Conservation (phyloP, 345 rosid species). For the Viola odorata region DNA sequence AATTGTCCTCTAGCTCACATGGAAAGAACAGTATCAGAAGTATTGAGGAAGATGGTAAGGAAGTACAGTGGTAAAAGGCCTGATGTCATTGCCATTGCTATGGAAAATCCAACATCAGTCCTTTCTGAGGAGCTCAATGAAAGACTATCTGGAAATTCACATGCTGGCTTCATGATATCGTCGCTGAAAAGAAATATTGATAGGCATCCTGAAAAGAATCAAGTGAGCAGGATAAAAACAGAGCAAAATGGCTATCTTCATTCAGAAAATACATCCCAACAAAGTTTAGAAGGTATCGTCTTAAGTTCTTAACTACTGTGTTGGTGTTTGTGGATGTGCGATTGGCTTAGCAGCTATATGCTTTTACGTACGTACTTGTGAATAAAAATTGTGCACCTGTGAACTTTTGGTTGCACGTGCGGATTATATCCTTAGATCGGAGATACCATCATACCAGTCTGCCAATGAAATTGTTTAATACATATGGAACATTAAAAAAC, state of each 20-base stretch:
- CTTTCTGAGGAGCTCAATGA: slow-evolving; percentile 61
- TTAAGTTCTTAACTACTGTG: not conserved
- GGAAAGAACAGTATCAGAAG: slow-evolving; percentile 84
- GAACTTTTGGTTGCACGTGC: too few species aligned
- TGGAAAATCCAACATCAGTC: slow-evolving; percentile 73
- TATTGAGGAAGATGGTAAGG: slow-evolving; percentile 85
- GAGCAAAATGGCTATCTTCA: slow-evolving; percentile 23
- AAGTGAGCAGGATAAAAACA: slow-evolving; percentile 21
- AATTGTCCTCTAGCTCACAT: slow-evolving; percentile 79
- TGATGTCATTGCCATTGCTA: slow-evolving; percentile 79
- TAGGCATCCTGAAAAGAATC: slow-evolving; percentile 34
- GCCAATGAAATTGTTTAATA: too few species aligned
- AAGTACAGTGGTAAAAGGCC: slow-evolving; percentile 95
- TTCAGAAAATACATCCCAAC: slow-evolving; percentile 21
- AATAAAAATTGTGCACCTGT: too few species aligned
- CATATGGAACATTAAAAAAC: too few species aligned
- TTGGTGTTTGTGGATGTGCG: not conserved
- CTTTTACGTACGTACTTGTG: too few species aligned
- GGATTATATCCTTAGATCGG: too few species aligned
- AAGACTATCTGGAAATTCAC: slow-evolving; percentile 58
- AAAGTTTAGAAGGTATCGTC: slow-evolving; percentile 36
- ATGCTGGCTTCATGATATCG: slow-evolving; percentile 47
- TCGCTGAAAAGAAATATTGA: slow-evolving; percentile 48
- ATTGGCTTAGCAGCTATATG: not conserved
- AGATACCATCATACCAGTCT: too few species aligned